Base-by-base conservation (phyloP, 2,329 filamentous ascomycete genomes). In the Saccharata proteae region DNA sequence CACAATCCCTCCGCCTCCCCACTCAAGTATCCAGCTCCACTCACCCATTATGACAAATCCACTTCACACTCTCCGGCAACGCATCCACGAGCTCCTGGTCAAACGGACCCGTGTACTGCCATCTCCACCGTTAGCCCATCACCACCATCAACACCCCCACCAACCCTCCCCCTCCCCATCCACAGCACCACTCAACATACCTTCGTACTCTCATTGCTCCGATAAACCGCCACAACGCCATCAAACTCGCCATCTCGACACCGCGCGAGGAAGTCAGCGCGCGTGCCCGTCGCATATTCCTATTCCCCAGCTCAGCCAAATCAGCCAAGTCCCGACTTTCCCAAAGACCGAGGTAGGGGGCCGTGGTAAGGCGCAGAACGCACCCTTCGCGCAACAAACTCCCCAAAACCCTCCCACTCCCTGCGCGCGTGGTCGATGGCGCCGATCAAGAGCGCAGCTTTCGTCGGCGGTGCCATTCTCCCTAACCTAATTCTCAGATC, bases 141-240 rank as follows among this genome's bases (percentile, higher is more conserved):
- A n/a, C n/a, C n/a, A n/a, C n/a, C n/a, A n/a, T n/a, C n/a, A n/a
- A n/a, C n/a, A n/a, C n/a, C n/a, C n/a, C n/a, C n/a, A n/a, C n/a
- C n/a, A n/a, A n/a, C n/a, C n/a, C n/a, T n/a, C n/a, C n/a, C n/a
- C n/a, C n/a, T n/a, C n/a, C n/a, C n/a, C n/a, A n/a, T n/a, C n/a
- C n/a, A n/a, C n/a, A 3, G 8, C 9, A 12, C n/a, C 14, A 10
- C 7, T 13, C 16, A 24, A 21, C 16, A 11, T 26, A 60, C 57
- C 40, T 62, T 59, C 16, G 63, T 69, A 6, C 67, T 73, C 21
- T 60, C 55, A 44, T 74, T 75, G 28, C 68, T 73, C 34, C 71
- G 65, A 48, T 72, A 74, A 29, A 75, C 61, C 1, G 56, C 70
- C 17, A 67, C 58, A 1, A 74, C 62, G 40, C 65, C 64, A 32